phyloP scores from a whole-genome alignment of 441 rosid genomes.

The Eutrema salsugineum region DNA sequence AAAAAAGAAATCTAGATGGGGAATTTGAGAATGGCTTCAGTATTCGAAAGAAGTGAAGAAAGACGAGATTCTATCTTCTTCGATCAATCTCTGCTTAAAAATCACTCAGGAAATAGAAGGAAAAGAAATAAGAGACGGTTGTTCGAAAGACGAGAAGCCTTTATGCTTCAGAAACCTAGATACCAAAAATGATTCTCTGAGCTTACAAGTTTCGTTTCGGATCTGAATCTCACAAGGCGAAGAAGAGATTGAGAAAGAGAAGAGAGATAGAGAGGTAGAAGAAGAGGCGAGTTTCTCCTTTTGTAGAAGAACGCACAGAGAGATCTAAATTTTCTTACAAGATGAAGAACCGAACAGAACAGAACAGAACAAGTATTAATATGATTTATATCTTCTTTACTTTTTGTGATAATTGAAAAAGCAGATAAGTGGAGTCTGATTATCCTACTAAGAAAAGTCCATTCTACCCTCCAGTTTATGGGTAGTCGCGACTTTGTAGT shows the following conservation, averaged over 20 bases:
- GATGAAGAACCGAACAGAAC: conserved; percentile 10
- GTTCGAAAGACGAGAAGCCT: conserved; percentile 6
- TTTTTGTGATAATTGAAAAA: conserved; percentile 14
- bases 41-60: not conserved
- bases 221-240: conserved; percentile 23
- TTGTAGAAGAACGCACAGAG: conserved; percentile 8
- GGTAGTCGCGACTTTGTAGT: conserved; percentile 17
- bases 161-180: not conserved
- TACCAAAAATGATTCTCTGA: not conserved
- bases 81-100: conserved; percentile 6
- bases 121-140: not conserved
- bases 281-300: not conserved
- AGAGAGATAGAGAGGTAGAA: not conserved
- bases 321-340: conserved; percentile 17
- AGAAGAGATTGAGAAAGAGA: not conserved
- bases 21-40: not conserved
- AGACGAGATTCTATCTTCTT: conserved; percentile 14
- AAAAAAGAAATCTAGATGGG: not conserved
- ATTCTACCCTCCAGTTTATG: conserved; percentile 8
- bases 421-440: conserved; percentile 33
- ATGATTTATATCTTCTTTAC: not conserved
- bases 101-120: not conserved
- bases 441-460: conserved; percentile 1
- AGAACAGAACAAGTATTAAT: not conserved
- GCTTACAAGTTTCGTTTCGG: conserved; percentile 4